These are phyloP conservation scores for Lactarius psammicola DNA, from an alignment of 768 basidiomycete species.

Conservation along the genomic window DNA sequence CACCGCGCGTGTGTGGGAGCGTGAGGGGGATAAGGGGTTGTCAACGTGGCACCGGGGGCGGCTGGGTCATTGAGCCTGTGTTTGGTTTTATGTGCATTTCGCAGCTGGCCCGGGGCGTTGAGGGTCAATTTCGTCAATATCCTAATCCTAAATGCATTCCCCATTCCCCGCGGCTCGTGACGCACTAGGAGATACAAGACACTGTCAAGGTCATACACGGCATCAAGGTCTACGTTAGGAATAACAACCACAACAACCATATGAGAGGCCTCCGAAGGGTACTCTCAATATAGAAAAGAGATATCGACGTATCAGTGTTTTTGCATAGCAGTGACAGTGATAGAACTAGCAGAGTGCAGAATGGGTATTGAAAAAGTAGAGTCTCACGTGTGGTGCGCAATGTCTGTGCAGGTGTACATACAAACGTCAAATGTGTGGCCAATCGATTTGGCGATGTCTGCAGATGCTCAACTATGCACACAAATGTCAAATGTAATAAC, in stretches of 20 bases:
- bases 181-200: neutral
- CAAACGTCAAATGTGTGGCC: no score
- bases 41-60: constrained; percentile 76
- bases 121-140: neutral
- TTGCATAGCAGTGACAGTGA: neutral
- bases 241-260: no score
- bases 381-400: no score
- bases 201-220: neutral
- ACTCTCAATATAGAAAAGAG: no score
- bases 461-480: neutral
- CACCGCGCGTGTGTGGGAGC: constrained; percentile 81
- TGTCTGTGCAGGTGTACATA: no score
- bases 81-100: neutral
- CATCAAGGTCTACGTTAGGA: no score
- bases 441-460: constrained; percentile 1
- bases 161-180: no score
- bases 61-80: constrained; percentile 38
- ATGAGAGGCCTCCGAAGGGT: no score
- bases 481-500: neutral
- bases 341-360: neutral
- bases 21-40: constrained; percentile 83
- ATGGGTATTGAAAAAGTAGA: neutral
- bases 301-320: no score
- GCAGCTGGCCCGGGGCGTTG: neutral
- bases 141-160: neutral